These are phyloP conservation scores for Oryza nivara DNA, from an alignment of 176 grass and related monocot species.

Conservation along the genomic window DNA sequence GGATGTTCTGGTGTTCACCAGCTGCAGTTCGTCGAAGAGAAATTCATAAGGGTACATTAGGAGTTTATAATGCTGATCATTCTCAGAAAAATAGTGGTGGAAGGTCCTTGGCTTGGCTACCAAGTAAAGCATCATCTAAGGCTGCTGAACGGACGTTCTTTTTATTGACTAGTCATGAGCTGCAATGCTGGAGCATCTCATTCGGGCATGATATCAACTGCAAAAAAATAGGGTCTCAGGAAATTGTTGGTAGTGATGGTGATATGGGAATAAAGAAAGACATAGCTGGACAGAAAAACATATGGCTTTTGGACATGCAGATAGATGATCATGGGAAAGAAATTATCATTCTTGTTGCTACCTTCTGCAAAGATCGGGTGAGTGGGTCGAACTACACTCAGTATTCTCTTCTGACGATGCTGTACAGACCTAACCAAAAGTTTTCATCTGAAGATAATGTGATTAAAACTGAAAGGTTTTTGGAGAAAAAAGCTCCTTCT, in stretches of 20 bases:
- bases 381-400: conserved; percentile 95
- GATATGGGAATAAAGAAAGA: conserved; percentile 96
- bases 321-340: conserved; percentile 79
- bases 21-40: conserved; percentile 56
- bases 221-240: conserved; percentile 65
- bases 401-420: conserved; percentile 95
- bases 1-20: conserved; percentile 67
- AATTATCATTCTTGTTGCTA: conserved; percentile 93
- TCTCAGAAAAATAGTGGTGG: conserved; percentile 57
- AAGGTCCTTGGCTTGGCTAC: conserved; percentile 79
- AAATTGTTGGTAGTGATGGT: conserved; percentile 81
- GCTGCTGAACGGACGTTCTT: conserved; percentile 67
- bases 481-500: conserved; percentile 94
- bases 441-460: conserved; percentile 59
- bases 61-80: conserved; percentile 39
- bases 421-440: conserved; percentile 64
- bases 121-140: conserved; percentile 49
- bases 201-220: conserved; percentile 52
- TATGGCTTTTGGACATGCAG: conserved; percentile 99
- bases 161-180: conserved; percentile 74
- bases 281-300: conserved; percentile 93
- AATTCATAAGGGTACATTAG: conserved; percentile 49
- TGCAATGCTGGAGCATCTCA: conserved; percentile 84
- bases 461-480: conserved; percentile 64
- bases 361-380: conserved; percentile 94